Evolutionary conservation across 2,329 filamentous ascomycete genomes (phyloP), one percentile per base, ranked within the genome.

Genomic region (Scorias spongiosa): DNA sequence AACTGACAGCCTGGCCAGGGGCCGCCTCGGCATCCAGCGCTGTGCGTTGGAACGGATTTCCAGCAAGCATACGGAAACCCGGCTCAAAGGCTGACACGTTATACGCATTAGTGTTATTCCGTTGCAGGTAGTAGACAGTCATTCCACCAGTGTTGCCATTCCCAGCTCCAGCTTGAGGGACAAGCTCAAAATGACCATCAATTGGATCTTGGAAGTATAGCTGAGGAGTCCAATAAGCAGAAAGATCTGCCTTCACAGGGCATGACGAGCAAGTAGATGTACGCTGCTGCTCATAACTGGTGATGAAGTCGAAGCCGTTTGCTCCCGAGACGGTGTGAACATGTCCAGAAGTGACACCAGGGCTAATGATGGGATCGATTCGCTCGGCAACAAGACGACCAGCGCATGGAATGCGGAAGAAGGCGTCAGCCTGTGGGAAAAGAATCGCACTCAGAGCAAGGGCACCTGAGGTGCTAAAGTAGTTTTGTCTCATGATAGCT

Each of bases 321-420:
- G 79, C 81, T 38, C 80, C 82, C 63, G 81, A 74, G 51, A 87
- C 71, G 42, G 72, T 76, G 65, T 88, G 84, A 20, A 81, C 73
- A 60, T 88, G 83, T 40, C 62, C 56, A 2, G 78, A 71, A 11
- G 72, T 56, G 10, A 52, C 47, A 15, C 80, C 80, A 11, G 80
- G 80, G 46, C 58, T 69, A 48, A 86, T 67, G 49, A 87, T 78
- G 44, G 83, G 82, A 53, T 88, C 83, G 38, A 74, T 61, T 38
- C 73, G 75, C 55, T 75, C 75, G 41, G 70, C 66, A 41, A 73
- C 74, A 52, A 79, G 68, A 54, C 80, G 74, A 37, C 73, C 70
- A 51, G 76, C 69, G 56, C 78, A 79, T 57, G 76, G 75, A 69
- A 85, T 84, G 55, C 74, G 78, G 58, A 84, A 73, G 57, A 84